These are phyloP conservation scores for Saccharomyces mikatae DNA, from an alignment of 805 yeast species.

Conservation along the genomic window DNA sequence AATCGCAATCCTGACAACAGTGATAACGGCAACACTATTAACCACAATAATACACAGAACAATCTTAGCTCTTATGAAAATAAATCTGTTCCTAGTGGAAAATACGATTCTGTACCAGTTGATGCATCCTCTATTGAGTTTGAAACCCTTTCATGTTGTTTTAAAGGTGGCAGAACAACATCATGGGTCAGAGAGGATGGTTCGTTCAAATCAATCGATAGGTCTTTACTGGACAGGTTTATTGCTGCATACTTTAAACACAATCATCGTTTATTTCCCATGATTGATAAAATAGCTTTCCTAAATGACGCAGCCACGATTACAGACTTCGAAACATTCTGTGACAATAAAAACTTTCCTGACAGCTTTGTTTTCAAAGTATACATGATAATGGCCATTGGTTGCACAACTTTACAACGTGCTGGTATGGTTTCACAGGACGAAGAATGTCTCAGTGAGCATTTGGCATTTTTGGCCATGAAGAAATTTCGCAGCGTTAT, in stretches of 20 bases:
- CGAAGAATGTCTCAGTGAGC: constrained; percentile 34
- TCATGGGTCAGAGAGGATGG: constrained; percentile 23
- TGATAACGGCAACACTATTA: constrained; percentile 1
- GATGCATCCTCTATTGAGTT: constrained; percentile 26
- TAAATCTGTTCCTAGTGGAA: neutral
- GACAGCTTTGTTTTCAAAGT: constrained; percentile 36
- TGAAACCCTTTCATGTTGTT: constrained; percentile 23
- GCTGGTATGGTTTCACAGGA: constrained; percentile 32
- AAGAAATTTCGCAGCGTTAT: constrained; percentile 33
- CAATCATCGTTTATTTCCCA: constrained; percentile 38
- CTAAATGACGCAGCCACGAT: constrained; percentile 28
- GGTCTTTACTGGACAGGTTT: constrained; percentile 31
- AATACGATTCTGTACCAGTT: constrained; percentile 22
- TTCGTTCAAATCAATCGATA: constrained; percentile 24
- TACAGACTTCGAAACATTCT: constrained; percentile 23
- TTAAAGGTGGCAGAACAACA: constrained; percentile 26
- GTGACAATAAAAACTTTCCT: constrained; percentile 18
- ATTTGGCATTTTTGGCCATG: constrained; percentile 37
- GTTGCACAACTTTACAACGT: constrained; percentile 42
- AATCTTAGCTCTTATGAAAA: constrained; percentile 4
- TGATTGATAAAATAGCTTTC: constrained; percentile 35
- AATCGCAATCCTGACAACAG: neutral
- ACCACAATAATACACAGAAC: constrained; percentile 2
- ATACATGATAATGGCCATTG: constrained; percentile 47
- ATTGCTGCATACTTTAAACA: constrained; percentile 40